A percentile compares a stretch with the other conserved stretches of the same genome.
phyloP scores from a whole-genome alignment of 2,329 filamentous ascomycete genomes.

The Fusarium cicatricum region DNA sequence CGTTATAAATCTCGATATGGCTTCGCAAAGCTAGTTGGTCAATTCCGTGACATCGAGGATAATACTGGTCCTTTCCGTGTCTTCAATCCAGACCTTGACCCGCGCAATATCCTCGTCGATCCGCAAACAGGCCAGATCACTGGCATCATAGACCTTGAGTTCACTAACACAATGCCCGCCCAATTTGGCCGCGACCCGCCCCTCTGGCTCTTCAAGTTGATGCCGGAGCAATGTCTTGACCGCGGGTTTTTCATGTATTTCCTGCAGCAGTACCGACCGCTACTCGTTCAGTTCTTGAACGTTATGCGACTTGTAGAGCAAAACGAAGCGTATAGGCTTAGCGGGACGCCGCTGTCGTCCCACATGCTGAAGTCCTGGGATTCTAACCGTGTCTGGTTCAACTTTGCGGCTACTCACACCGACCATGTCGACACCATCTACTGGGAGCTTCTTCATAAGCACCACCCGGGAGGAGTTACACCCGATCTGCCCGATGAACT shows the following conservation, averaged over 20 bases:
- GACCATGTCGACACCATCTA: not conserved
- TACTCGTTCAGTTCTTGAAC: not conserved
- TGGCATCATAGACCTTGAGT: conserved; percentile 48
- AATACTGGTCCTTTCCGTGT: conserved; percentile 8
- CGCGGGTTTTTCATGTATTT: not conserved
- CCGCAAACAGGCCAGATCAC: conserved; percentile 47
- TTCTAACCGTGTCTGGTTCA: not conserved
- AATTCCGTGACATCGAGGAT: not conserved
- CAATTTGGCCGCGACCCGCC: not conserved
- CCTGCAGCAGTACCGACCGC: not conserved
- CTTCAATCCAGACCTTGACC: conserved; percentile 51
- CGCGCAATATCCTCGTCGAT: conserved; percentile 51
- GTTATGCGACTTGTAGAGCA: not conserved
- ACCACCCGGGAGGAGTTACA: not conserved
- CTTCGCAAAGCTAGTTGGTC: not conserved
- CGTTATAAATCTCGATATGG: not conserved
- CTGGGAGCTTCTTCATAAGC: not conserved
- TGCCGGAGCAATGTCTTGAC: conserved; percentile 1
- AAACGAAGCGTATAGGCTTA: too few relatives aligned
- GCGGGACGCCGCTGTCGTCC: not conserved
- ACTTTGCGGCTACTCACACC: not conserved
- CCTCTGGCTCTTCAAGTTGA: not conserved
- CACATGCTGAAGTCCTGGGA: not conserved
- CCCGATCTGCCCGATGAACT: not conserved
- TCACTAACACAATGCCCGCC: conserved; percentile 2